These are phyloP conservation scores for Aspergillus ostianus DNA, from an alignment of 495 filamentous ascomycete genomes.

Conservation along the genomic window DNA sequence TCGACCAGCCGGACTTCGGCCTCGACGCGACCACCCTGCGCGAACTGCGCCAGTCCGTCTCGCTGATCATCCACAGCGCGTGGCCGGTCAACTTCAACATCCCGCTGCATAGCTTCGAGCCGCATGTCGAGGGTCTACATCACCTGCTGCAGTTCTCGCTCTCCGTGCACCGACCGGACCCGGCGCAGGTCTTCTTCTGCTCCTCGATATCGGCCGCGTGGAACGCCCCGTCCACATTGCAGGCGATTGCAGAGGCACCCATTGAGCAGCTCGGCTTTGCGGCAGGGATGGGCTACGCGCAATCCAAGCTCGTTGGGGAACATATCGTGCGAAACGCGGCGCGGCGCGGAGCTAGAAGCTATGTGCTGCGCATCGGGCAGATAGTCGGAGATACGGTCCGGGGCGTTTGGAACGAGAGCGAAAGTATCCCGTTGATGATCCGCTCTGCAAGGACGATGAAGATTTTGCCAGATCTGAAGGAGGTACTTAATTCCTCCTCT, in stretches of 20 bases:
- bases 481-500: neutral
- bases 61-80: neutral
- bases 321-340: neutral
- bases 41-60: neutral
- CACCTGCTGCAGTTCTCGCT: neutral
- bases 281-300: neutral
- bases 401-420: neutral
- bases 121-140: neutral
- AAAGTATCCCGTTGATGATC: neutral
- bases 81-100: conserved; percentile 2
- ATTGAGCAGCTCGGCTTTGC: neutral
- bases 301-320: neutral
- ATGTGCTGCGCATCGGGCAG: neutral
- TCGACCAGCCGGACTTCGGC: neutral
- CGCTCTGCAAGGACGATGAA: neutral
- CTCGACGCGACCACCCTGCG: neutral
- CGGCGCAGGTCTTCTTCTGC: neutral
- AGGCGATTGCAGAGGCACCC: neutral
- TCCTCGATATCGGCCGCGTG: neutral
- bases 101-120: conserved; percentile 1
- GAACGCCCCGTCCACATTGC: neutral
- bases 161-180: neutral
- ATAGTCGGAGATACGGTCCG: neutral
- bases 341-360: neutral
- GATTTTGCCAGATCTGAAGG: neutral